These are phyloP conservation scores for Fusarium sp. DNA, from an alignment of 2,329 filamentous ascomycete genomes.

Conservation along the genomic window DNA sequence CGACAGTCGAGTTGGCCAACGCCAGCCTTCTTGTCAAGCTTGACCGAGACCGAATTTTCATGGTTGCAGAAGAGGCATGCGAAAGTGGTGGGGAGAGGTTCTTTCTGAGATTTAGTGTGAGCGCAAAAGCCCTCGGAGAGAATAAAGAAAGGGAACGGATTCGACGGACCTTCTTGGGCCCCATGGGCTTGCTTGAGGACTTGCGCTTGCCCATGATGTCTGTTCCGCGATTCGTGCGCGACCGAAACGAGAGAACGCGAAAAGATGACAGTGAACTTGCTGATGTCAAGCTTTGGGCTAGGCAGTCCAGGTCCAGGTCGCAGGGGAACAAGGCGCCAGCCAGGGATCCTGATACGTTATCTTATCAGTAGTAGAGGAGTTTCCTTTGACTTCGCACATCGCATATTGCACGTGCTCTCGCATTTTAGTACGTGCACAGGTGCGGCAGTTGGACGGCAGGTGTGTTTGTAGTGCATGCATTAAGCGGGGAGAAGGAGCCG, in stretches of 20 bases:
- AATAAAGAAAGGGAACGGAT: conserved; percentile 7
- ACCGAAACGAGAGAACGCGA: conserved; percentile 33
- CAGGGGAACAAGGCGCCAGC: conserved; percentile 32
- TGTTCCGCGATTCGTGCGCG: conserved; percentile 38
- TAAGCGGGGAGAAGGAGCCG: conserved; percentile 40
- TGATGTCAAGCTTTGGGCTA: conserved; percentile 44
- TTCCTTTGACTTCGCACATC: conserved; percentile 16
- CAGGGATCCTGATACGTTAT: conserved; percentile 41
- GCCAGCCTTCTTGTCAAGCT: conserved; percentile 92
- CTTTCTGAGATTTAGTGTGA: conserved; percentile 62
- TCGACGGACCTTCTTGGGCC: conserved; percentile 79
- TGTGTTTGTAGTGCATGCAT: conserved; percentile 39
- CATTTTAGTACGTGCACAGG: background rate
- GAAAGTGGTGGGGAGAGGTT: conserved; percentile 84
- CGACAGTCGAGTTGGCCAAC: conserved; percentile 90
- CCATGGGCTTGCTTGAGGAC: conserved; percentile 86
- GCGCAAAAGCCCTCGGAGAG: conserved; percentile 8
- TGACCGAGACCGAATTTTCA: conserved; percentile 90
- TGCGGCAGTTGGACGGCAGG: conserved; percentile 25
- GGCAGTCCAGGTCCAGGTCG: conserved; percentile 11
- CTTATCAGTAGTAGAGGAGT: conserved; percentile 39
- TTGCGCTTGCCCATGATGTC: conserved; percentile 87
- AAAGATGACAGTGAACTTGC: conserved; percentile 42
- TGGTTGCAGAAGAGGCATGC: conserved; percentile 99
- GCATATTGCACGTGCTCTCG: conserved; percentile 39